A percentile compares a stretch with the other conserved stretches of the same genome.
Evolutionary conservation across 73 alveolate genomes (phyloP).

Genomic region (Tetrahymena thermophila): DNA sequence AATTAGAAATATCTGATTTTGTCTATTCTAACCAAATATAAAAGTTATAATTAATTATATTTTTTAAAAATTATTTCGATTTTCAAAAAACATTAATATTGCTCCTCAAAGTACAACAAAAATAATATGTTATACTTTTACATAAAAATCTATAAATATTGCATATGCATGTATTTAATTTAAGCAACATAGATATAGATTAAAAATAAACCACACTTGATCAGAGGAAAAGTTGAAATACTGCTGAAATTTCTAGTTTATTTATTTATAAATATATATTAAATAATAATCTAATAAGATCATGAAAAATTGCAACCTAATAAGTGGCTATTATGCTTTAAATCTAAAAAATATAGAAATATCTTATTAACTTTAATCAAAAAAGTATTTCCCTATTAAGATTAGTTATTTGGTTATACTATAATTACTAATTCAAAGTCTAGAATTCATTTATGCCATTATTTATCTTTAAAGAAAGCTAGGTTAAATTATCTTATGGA

Average conservation of each 20-base stretch:
- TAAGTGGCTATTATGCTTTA: neutral
- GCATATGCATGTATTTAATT: too few species aligned
- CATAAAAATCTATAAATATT: too few species aligned
- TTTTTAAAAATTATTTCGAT: too few species aligned
- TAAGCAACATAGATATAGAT: too few species aligned
- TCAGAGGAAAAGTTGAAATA: neutral
- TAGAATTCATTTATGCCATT: neutral
- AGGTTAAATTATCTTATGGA: neutral
- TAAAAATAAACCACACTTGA: too few species aligned
- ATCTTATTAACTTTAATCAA: neutral
- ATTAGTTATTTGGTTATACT: neutral
- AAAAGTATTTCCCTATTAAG: neutral
- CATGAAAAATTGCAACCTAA: neutral
- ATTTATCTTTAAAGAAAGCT: neutral
- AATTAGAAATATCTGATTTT: too few species aligned
- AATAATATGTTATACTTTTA: too few species aligned
- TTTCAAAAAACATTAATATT: too few species aligned
- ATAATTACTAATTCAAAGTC: neutral
- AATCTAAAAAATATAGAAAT: neutral
- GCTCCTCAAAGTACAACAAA: too few species aligned
- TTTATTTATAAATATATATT: too few species aligned
- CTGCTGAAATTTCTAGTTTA: neutral
- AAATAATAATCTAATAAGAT: neutral
- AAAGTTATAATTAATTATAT: too few species aligned
- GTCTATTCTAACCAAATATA: too few species aligned